Percentiles rank a stretch among this genome's conserved stretches.
These are phyloP conservation scores for Ophiognomonia clavigignenti-juglandacearum DNA, from an alignment of 2,329 filamentous ascomycete genomes.

Conservation along the genomic window DNA sequence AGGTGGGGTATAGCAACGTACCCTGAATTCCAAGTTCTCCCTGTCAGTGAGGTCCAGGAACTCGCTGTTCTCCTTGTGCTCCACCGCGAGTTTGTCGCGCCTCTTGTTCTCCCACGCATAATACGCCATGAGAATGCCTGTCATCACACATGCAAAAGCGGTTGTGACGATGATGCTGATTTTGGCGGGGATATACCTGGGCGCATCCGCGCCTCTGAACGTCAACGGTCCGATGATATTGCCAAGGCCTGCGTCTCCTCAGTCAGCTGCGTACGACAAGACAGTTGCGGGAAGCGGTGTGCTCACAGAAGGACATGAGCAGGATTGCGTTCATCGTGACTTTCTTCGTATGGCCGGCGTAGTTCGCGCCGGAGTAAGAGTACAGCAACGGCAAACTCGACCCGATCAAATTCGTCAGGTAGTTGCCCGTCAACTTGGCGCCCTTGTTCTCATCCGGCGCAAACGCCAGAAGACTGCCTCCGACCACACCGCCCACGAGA, in stretches of 20 bases:
- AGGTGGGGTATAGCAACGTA: background rate
- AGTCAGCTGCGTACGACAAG: background rate
- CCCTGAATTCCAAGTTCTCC: conserved; percentile 25
- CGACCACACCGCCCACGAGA: conserved; percentile 30
- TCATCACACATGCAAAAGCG: conserved; percentile 15
- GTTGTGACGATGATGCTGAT: conserved; percentile 32
- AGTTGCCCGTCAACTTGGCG: conserved; percentile 33
- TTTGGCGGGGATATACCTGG: conserved; percentile 36
- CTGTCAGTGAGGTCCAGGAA: conserved; percentile 28
- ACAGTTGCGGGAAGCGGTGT: background rate
- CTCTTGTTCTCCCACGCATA: conserved; percentile 16
- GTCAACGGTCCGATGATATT: conserved; percentile 37
- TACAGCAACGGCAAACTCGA: conserved; percentile 31
- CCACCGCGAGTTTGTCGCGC: conserved; percentile 11
- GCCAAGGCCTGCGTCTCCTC: conserved; percentile 25
- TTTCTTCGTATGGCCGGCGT: conserved; percentile 31
- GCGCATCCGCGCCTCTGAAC: conserved; percentile 30
- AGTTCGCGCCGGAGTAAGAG: conserved; percentile 28
- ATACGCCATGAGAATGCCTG: conserved; percentile 12
- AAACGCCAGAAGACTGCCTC: conserved; percentile 32
- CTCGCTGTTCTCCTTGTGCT: conserved; percentile 23
- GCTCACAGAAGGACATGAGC: conserved; percentile 31
- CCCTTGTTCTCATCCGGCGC: conserved; percentile 24
- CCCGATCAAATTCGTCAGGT: conserved; percentile 33
- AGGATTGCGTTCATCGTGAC: conserved; percentile 29